A percentile compares a stretch with the other conserved stretches of the same genome.
phyloP scores from a whole-genome alignment of 345 rosid genomes.

The Lumnitzera littorea region DNA sequence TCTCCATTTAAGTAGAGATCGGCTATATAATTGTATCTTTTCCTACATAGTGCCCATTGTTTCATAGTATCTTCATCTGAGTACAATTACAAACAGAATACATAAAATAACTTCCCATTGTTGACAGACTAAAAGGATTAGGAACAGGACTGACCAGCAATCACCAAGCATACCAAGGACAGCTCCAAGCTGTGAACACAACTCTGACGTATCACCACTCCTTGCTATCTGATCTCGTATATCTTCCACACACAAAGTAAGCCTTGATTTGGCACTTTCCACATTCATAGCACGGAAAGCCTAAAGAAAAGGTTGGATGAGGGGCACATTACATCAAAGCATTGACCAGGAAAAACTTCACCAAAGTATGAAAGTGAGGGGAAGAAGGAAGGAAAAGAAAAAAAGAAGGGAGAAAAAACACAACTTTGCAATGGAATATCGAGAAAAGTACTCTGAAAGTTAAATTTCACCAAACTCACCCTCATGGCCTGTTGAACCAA shows the following conservation, averaged over 20 bases:
- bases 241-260: conserved; percentile 72
- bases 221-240: conserved; percentile 62
- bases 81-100: too few species aligned
- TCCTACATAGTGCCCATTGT: too few species aligned
- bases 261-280: conserved; percentile 93
- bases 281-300: conserved; percentile 80
- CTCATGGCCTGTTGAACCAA: conserved; percentile 97
- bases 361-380: neutral
- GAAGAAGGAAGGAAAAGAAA: too few species aligned
- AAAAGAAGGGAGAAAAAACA: neutral
- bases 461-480: conserved; percentile 42
- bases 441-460: neutral
- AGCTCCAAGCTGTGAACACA: conserved; percentile 98
- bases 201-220: conserved; percentile 68
- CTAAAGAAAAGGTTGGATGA: conserved; percentile 17
- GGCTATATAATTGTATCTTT: too few species aligned
- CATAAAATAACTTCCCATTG: neutral
- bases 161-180: conserved; percentile 99
- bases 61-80: too few species aligned
- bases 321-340: too few species aligned
- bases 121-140: conserved; percentile 1
- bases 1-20: neutral
- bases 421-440: neutral
- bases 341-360: too few species aligned
- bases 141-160: conserved; percentile 61